Evolutionary conservation across 345 rosid species (phyloP).

Genomic region (Limnanthes douglasii): DNA sequence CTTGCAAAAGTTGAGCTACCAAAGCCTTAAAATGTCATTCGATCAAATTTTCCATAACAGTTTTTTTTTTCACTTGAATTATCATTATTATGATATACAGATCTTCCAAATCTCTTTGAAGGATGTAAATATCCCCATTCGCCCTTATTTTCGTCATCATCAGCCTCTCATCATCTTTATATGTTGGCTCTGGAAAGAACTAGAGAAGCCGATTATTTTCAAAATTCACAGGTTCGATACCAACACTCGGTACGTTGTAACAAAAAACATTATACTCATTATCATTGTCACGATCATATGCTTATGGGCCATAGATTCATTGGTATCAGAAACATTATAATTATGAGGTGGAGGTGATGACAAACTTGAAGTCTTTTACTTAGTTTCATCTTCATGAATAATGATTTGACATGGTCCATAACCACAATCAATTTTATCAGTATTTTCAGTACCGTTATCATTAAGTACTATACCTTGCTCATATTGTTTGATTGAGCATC

Average conservation of each 20-base stretch:
- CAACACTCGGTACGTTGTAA: slow-evolving; percentile 15
- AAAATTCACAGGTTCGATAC: slow-evolving; percentile 64
- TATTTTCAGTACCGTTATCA: slow-evolving; percentile 31
- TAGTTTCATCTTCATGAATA: slow-evolving; percentile 28
- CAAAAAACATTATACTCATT: slow-evolving; percentile 41
- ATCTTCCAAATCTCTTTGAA: slow-evolving; percentile 53
- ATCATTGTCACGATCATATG: slow-evolving; percentile 16
- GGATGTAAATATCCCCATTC: slow-evolving; percentile 65
- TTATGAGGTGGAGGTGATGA: slow-evolving; percentile 29
- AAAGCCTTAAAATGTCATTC: slow-evolving; percentile 88
- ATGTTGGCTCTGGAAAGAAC: slow-evolving; percentile 90
- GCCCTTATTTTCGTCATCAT: slow-evolving; percentile 48
- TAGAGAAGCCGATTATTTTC: slow-evolving; percentile 76
- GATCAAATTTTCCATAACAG: slow-evolving; percentile 70
- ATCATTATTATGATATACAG: slow-evolving; percentile 38
- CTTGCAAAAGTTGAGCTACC: slow-evolving; percentile 68
- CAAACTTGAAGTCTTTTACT: slow-evolving; percentile 20
- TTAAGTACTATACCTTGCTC: slow-evolving; percentile 30
- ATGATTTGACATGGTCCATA: slow-evolving; percentile 33
- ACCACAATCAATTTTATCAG: slow-evolving; percentile 22
- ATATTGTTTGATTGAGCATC: slow-evolving; percentile 97
- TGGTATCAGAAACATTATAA: slow-evolving; percentile 24
- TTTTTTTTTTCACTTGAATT: slow-evolving; percentile 43
- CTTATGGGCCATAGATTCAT: slow-evolving; percentile 18
- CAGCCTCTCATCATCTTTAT: slow-evolving; percentile 84